Percentiles rank a stretch among this genome's conserved stretches.
Conservation (phyloP, 2,329 filamentous ascomycete genomes). For the Chrysosporium queenslandicum region DNA sequence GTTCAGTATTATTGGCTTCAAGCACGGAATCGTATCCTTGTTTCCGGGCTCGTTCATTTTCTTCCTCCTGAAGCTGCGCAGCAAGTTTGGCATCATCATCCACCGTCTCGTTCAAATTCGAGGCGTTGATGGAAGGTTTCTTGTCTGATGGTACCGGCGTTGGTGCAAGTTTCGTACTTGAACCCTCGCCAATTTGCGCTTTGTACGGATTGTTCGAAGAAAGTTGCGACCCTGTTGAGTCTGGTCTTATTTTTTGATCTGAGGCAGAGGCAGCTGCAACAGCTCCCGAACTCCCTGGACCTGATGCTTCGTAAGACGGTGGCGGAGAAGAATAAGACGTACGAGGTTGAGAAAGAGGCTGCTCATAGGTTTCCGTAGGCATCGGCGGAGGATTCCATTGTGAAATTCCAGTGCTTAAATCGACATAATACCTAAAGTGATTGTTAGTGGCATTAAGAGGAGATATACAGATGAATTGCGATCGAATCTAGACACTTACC, state of each 20-base stretch:
- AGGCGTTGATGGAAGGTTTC: background rate
- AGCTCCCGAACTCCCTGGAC: background rate
- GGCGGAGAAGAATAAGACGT: background rate
- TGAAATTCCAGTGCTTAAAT: conserved; percentile 75
- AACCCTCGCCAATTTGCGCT: conserved; percentile 7
- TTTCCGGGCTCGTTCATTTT: conserved; percentile 52
- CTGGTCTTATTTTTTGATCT: conserved; percentile 39
- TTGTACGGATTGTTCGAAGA: conserved; percentile 67
- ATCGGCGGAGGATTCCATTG: conserved; percentile 62
- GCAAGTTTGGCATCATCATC: conserved; percentile 66
- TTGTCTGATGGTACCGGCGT: background rate
- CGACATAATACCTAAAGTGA: conserved; percentile 69
- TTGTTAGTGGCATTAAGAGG: too few species aligned
- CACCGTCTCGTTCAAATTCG: conserved; percentile 18
- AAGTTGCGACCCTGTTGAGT: conserved; percentile 21
- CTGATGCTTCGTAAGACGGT: conserved; percentile 52
- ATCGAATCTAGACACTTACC: conserved; percentile 40
- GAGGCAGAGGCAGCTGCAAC: conserved; percentile 28
- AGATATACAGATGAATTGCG: too few species aligned
- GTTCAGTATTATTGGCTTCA: conserved; percentile 1
- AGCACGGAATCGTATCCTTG: conserved; percentile 11
- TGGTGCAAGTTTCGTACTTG: background rate
- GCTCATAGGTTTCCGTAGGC: conserved; percentile 26
- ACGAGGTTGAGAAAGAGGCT: conserved; percentile 18
- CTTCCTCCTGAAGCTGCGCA: conserved; percentile 70